phyloP scores from a whole-genome alignment of 2,329 filamentous ascomycete genomes.

The Talaromyces sp. region DNA sequence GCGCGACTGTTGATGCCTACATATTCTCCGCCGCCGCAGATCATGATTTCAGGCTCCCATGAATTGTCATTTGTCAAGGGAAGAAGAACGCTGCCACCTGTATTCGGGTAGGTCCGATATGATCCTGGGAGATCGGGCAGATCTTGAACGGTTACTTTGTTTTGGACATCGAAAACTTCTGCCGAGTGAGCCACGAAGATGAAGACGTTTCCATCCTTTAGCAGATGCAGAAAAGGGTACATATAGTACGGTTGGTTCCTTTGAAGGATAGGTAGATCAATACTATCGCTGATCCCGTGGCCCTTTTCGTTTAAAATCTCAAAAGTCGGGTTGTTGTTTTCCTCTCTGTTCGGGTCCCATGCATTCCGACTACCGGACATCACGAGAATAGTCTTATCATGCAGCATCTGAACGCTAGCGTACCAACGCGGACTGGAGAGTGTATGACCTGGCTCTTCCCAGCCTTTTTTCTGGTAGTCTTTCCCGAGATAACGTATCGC shows the following conservation, averaged over 20 bases:
- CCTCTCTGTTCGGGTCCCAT: constrained; percentile 46
- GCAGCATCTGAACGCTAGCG: constrained; percentile 53
- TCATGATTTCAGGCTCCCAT: constrained; percentile 50
- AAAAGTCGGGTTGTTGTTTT: constrained; percentile 60
- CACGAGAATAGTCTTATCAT: constrained; percentile 53
- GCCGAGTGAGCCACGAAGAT: constrained; percentile 52
- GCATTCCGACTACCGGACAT: constrained; percentile 56
- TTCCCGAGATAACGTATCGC: constrained; percentile 51
- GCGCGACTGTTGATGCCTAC: constrained; percentile 55
- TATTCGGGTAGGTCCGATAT: constrained; percentile 57
- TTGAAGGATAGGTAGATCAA: constrained; percentile 48
- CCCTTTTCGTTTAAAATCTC: constrained; percentile 51
- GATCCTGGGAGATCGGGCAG: constrained; percentile 50
- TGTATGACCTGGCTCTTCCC: constrained; percentile 52
- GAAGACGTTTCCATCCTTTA: constrained; percentile 52
- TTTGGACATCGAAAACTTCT: constrained; percentile 49
- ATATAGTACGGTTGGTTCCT: constrained; percentile 59
- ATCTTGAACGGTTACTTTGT: constrained; percentile 39
- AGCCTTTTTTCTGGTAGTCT: constrained; percentile 42
- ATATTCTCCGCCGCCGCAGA: constrained; percentile 56
- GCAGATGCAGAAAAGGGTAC: constrained; percentile 58
- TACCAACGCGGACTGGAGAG: constrained; percentile 55
- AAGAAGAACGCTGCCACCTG: constrained; percentile 53
- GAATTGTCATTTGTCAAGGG: constrained; percentile 47
- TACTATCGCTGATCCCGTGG: constrained; percentile 42